Conservation (phyloP, 208 protist species). For the Trypanosoma vivax region DNA sequence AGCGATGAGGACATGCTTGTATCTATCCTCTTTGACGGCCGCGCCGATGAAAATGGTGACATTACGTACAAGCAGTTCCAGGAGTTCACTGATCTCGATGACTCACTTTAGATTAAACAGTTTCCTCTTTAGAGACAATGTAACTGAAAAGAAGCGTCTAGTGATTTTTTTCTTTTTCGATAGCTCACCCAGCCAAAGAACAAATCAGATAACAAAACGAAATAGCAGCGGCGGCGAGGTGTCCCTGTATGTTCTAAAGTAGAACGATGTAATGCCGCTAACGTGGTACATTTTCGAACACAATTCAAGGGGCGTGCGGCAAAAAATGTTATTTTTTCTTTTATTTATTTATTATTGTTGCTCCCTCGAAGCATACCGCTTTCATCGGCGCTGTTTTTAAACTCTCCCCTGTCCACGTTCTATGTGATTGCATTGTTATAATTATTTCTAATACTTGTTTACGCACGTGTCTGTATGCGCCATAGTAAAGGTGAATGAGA, state of each 20-base stretch:
- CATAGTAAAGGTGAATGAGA: conserved; percentile 10
- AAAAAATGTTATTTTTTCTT: not conserved
- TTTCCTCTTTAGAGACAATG: not conserved
- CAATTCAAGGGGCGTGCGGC: not conserved
- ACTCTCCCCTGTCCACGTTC: conserved; percentile 11
- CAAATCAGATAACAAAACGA: too few species aligned
- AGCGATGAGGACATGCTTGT: conserved; percentile 76
- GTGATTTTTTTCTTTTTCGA: not conserved
- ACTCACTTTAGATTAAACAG: conserved; percentile 10
- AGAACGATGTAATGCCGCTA: not conserved
- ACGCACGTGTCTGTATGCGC: conserved; percentile 7
- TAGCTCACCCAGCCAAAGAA: not conserved
- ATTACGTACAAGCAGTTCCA: conserved; percentile 87
- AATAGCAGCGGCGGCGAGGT: too few species aligned
- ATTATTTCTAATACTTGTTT: conserved; percentile 8
- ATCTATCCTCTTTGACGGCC: conserved; percentile 75
- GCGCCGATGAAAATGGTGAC: conserved; percentile 66
- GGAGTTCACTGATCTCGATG: conserved; percentile 59
- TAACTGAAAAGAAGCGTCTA: not conserved
- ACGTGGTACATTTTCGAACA: not conserved
- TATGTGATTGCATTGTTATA: conserved; percentile 11
- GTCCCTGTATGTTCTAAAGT: too few species aligned
- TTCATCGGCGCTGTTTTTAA: not conserved
- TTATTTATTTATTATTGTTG: conserved; percentile 8
- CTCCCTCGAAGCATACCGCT: not conserved